Percentiles rank a stretch among this genome's conserved stretches.
Evolutionary conservation across 352 stramenopile genomes (phyloP).

Genomic region (Phytophthora pini): DNA sequence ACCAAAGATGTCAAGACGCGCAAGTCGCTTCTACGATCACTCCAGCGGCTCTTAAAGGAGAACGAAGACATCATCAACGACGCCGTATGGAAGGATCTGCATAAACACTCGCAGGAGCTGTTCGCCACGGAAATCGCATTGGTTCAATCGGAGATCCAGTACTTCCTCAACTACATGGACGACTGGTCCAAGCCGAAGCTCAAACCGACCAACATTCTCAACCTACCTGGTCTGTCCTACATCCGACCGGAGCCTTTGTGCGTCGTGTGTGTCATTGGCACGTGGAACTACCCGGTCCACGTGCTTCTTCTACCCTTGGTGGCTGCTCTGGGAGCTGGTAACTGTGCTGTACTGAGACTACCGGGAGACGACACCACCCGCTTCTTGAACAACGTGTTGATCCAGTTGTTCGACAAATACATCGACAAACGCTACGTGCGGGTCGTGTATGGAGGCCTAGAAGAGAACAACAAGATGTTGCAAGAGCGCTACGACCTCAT

Average conservation of each 20-base stretch:
- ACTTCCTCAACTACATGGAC: constrained; percentile 75
- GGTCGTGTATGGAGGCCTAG: constrained; percentile 84
- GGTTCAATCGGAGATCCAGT: constrained; percentile 70
- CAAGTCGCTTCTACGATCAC: constrained; percentile 51
- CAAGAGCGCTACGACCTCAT: constrained; percentile 86
- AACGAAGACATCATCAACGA: constrained; percentile 51
- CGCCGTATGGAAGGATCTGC: constrained; percentile 70
- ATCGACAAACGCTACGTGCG: constrained; percentile 81
- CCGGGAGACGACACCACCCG: constrained; percentile 87
- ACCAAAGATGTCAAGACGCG: constrained; percentile 53
- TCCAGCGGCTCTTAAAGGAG: constrained; percentile 62
- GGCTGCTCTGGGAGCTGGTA: constrained; percentile 88
- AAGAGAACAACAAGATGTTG: constrained; percentile 84
- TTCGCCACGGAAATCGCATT: constrained; percentile 58
- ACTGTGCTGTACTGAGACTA: constrained; percentile 93
- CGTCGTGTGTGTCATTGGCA: constrained; percentile 88
- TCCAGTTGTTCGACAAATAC: constrained; percentile 73
- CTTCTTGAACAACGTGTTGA: constrained; percentile 62
- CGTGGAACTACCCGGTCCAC: constrained; percentile 94
- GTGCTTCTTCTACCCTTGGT: constrained; percentile 81
- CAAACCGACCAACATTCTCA: constrained; percentile 55
- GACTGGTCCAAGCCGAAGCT: constrained; percentile 65
- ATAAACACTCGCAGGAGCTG: constrained; percentile 76
- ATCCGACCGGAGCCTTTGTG: constrained; percentile 75
- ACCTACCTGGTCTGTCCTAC: constrained; percentile 68